These are phyloP conservation scores for Cenchrus americanus DNA, from an alignment of 176 grass and related monocot genomes.

Conservation along the genomic window DNA sequence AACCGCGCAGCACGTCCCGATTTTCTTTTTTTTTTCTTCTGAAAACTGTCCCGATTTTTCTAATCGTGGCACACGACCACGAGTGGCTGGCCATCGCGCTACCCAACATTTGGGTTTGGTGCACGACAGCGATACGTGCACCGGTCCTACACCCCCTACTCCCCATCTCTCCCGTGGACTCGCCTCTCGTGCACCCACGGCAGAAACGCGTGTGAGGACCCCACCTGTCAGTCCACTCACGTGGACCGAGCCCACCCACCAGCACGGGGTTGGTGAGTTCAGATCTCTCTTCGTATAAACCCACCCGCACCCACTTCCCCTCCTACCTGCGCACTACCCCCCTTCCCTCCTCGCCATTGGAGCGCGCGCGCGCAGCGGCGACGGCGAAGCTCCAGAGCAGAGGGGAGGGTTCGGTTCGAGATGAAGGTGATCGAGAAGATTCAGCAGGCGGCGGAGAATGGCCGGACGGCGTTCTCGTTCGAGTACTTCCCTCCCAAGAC, in stretches of 20 bases:
- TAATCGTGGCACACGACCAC: background rate
- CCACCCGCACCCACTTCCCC: slow-evolving; percentile 16
- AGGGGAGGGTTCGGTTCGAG: slow-evolving; percentile 36
- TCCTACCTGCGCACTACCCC: background rate
- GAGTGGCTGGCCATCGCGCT: slow-evolving; percentile 30
- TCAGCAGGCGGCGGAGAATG: slow-evolving; percentile 49
- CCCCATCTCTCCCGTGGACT: background rate
- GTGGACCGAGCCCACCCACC: slow-evolving; percentile 20
- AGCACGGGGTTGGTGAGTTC: slow-evolving; percentile 38
- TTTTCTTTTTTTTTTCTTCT: background rate
- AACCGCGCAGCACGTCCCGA: background rate
- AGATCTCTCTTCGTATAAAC: slow-evolving; percentile 52
- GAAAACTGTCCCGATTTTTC: no score
- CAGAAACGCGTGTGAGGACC: accelerated
- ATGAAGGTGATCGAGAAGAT: slow-evolving; percentile 98
- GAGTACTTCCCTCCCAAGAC: slow-evolving; percentile 93
- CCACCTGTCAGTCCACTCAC: accelerated
- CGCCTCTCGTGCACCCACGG: background rate
- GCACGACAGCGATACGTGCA: slow-evolving; percentile 41
- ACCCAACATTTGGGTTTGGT: slow-evolving; percentile 48
- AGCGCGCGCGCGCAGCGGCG: slow-evolving; percentile 28
- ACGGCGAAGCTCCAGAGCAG: background rate
- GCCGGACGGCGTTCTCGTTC: slow-evolving; percentile 85
- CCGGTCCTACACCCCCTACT: background rate
- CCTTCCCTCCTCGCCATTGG: slow-evolving; percentile 19